These are phyloP conservation scores for Kuraishia capsulata DNA, from an alignment of 805 yeast genomes.

Conservation along the genomic window DNA sequence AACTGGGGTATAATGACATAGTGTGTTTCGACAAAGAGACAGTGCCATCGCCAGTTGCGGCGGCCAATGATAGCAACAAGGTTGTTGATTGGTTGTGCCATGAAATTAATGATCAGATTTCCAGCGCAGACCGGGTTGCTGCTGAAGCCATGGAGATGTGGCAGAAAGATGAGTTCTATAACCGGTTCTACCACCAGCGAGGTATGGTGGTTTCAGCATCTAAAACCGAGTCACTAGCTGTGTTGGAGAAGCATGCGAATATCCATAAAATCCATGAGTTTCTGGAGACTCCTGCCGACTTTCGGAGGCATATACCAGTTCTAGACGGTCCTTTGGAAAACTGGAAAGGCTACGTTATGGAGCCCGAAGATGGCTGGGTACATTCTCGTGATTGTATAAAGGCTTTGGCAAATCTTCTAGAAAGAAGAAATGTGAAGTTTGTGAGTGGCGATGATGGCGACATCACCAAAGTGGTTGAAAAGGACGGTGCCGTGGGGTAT, in stretches of 20 bases:
- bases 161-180: constrained; percentile 18
- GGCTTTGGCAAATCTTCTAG: constrained; percentile 12
- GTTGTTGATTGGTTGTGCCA: constrained; percentile 14
- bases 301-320: constrained; percentile 7
- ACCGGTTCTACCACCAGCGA: constrained; percentile 16
- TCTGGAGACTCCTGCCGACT: constrained; percentile 5
- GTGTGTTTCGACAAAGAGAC: constrained; percentile 18
- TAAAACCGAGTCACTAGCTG: constrained; percentile 5
- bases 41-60: constrained; percentile 23
- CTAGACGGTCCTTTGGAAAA: constrained; percentile 5
- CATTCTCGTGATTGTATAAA: constrained; percentile 19
- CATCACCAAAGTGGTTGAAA: constrained; percentile 2
- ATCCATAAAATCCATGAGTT: constrained; percentile 5
- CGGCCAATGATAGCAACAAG: constrained; percentile 29
- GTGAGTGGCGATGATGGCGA: constrained; percentile 7
- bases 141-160: constrained; percentile 20
- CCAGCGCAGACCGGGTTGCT: constrained; percentile 10
- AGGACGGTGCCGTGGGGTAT: not conserved
- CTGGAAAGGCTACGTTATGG: constrained; percentile 8
- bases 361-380: constrained; percentile 19
- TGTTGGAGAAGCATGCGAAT: constrained; percentile 11
- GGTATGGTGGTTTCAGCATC: constrained; percentile 15
- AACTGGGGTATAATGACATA: constrained; percentile 16
- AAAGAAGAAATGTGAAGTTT: constrained; percentile 20
- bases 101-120: constrained; percentile 6